A percentile compares a stretch with the other conserved stretches of the same genome.
Conservation (phyloP, 2,329 filamentous ascomycete species). For the Metarhizium humberi region DNA sequence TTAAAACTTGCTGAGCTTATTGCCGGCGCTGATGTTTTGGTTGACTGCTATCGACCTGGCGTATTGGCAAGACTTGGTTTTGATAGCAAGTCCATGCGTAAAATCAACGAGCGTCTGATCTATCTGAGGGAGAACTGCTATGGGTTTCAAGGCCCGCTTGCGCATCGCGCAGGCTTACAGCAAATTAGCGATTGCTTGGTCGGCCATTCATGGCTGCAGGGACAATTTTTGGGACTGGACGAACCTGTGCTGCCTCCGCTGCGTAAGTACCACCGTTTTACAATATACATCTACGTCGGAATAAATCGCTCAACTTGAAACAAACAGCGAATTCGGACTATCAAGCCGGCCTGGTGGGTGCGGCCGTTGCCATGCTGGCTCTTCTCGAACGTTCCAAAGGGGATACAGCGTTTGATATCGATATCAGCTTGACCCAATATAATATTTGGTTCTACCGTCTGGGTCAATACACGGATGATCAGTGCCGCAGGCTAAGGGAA, state of each 20-base stretch:
- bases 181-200: slow-evolving; percentile 29
- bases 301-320: no score
- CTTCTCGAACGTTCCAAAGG: slow-evolving; percentile 10
- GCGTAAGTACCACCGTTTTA: slow-evolving; percentile 6
- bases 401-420: slow-evolving; percentile 13
- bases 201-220: slow-evolving; percentile 26
- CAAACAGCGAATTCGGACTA: slow-evolving; percentile 15
- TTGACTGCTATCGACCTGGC: slow-evolving; percentile 25
- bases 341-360: slow-evolving; percentile 13
- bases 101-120: slow-evolving; percentile 16
- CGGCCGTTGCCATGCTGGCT: slow-evolving; percentile 11
- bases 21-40: slow-evolving; percentile 21
- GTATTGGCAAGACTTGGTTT: slow-evolving; percentile 22
- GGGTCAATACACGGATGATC: slow-evolving; percentile 11
- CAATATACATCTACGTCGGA: not conserved
- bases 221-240: slow-evolving; percentile 25
- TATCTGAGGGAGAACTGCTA: slow-evolving; percentile 27
- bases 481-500: slow-evolving; percentile 7
- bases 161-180: slow-evolving; percentile 24
- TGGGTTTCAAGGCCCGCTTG: slow-evolving; percentile 23
- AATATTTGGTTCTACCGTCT: slow-evolving; percentile 17
- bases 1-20: slow-evolving; percentile 13
- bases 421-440: slow-evolving; percentile 17
- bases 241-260: slow-evolving; percentile 15
- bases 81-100: slow-evolving; percentile 9